Base-by-base conservation (phyloP, 2,329 filamentous ascomycete species). In the Emericellopsis cladophorae region DNA sequence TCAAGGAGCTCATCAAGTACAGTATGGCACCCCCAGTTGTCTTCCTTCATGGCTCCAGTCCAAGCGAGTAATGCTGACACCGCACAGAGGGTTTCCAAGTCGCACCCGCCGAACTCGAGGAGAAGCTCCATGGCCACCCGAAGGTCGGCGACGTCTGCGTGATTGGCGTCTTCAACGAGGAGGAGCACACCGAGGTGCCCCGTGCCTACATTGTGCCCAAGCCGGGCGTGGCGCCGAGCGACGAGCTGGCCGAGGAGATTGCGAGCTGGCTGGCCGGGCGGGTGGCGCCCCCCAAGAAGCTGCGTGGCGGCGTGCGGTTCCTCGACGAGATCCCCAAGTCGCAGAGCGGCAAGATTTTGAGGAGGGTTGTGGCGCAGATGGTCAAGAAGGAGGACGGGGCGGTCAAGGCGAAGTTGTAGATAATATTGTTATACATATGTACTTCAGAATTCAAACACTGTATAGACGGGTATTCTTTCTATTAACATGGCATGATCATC, bases 241-340 rank as follows among this genome's bases (percentile, higher is more conserved):
- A 64, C 7, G 53, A 50, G 31, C 45, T 55, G 7, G 58, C 54
- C 3, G 45, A 52, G n/a, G 58, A 61, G 10, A 62, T 65, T 16
- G 40, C 50, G 5, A 46, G 54, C 24, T 65, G 60, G 60, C 43
- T 62, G 51, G 71, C 73, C 15, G 68, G 68, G 39, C 73, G 73
- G 41, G 81, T 87, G 5, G 72, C 76, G 0, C 68, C 62, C 39
- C 72, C 79, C 49, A 89, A 89, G 61, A 69, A 74, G 50, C 64
- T 88, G 49, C 79, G 77, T 5, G 84, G 83, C 0, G 84, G 84
- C 1, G 74, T 89, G 16, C 59, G 68, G 11, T 85, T 87, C 53
- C 60, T 82, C 7, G 70, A 82, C 29, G 65, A 65, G 22, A 76
- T 89, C 24, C 82, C 83, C 11, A 88, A 84, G 64, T 85, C 83